phyloP scores from a whole-genome alignment of 2,329 filamentous ascomycete genomes.

The Colletotrichum sp. region DNA sequence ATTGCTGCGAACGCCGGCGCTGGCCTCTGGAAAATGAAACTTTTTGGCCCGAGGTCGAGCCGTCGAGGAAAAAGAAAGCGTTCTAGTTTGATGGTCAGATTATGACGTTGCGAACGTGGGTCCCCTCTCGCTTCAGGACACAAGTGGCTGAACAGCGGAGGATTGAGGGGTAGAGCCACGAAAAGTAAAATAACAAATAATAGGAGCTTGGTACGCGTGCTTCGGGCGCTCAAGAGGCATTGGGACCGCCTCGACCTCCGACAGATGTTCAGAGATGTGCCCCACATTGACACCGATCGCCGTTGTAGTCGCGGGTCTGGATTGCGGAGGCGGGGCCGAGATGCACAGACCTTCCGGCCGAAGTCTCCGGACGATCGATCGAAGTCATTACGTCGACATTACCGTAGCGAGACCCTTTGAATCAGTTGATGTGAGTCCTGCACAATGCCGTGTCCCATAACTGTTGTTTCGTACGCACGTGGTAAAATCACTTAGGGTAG shows the following conservation, averaged over 20 bases:
- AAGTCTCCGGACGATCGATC: not conserved
- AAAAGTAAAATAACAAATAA: not conserved
- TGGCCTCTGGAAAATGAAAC: not conserved
- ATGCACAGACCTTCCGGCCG: not conserved
- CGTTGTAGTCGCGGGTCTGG: not conserved
- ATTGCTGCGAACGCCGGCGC: not conserved
- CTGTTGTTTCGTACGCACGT: not conserved
- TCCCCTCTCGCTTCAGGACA: not conserved
- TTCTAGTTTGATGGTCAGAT: not conserved
- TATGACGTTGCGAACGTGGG: not conserved
- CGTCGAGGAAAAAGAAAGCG: slow-evolving; percentile 9
- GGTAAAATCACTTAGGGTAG: not conserved
- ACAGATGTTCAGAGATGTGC: not conserved
- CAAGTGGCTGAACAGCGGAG: not conserved
- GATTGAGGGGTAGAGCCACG: not conserved
- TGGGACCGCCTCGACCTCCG: not conserved
- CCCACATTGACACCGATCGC: not conserved
- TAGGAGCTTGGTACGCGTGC: not conserved
- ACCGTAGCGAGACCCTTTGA: not conserved
- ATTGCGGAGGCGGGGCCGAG: not conserved
- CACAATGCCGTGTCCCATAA: not conserved
- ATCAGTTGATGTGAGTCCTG: not conserved
- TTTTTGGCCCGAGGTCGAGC: not conserved
- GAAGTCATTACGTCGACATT: not conserved
- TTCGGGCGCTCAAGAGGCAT: not conserved